Conservation (phyloP, 2,329 filamentous ascomycete genomes). For the Lomentospora prolificans region DNA sequence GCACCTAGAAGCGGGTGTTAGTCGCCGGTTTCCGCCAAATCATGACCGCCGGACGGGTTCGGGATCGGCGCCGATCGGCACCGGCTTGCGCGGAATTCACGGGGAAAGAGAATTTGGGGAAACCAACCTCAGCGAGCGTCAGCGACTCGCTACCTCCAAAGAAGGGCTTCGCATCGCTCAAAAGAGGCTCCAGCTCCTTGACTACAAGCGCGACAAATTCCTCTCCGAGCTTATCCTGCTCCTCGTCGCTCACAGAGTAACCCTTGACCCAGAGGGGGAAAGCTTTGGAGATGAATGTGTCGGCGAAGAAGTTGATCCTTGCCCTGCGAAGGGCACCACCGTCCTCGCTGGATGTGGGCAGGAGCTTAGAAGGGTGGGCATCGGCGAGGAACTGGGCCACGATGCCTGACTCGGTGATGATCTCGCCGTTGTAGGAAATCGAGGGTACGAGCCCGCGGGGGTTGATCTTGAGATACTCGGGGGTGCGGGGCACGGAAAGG, state of each 20-base stretch:
- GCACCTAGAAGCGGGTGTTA: conserved; percentile 31
- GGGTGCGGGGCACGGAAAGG: conserved; percentile 54
- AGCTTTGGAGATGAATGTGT: conserved; percentile 57
- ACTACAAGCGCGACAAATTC: conserved; percentile 45
- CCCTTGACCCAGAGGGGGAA: conserved; percentile 35
- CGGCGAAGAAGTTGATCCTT: conserved; percentile 60
- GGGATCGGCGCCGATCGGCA: too few relatives aligned
- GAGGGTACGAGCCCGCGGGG: conserved; percentile 69
- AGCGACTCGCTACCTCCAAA: conserved; percentile 54
- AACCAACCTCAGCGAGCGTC: conserved; percentile 62
- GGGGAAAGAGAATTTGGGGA: not conserved
- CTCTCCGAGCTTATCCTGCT: conserved; percentile 36
- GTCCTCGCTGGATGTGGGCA: conserved; percentile 42
- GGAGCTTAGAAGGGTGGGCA: conserved; percentile 55
- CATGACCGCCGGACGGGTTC: too few relatives aligned
- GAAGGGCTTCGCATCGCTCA: conserved; percentile 47
- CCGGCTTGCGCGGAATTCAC: too few relatives aligned
- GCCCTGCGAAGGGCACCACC: conserved; percentile 53
- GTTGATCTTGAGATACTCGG: conserved; percentile 69
- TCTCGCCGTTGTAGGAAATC: conserved; percentile 54
- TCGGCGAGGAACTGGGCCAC: conserved; percentile 65
- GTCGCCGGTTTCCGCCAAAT: conserved; percentile 8
- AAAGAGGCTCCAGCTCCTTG: conserved; percentile 65
- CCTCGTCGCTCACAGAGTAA: conserved; percentile 38
- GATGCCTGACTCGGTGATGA: conserved; percentile 64